These are phyloP conservation scores for Geotrichum histeridarum DNA, from an alignment of 1,139 yeast species.

Conservation along the genomic window DNA sequence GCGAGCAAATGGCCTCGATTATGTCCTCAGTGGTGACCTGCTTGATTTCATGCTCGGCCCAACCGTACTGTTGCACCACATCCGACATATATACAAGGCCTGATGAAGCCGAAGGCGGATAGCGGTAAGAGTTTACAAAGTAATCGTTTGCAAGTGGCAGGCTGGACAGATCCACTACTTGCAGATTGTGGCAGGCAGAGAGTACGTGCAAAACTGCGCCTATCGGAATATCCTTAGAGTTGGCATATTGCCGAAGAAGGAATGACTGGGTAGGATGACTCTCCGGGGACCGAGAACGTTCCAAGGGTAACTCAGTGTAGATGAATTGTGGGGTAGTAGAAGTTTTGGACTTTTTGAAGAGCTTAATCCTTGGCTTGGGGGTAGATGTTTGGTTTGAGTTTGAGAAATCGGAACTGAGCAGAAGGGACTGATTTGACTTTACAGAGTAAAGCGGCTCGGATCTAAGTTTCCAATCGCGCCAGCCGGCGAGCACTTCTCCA, in stretches of 20 bases:
- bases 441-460: constrained; percentile 56
- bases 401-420: too few species aligned
- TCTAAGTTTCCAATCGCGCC: constrained; percentile 85
- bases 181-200: constrained; percentile 26
- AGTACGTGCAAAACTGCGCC: constrained; percentile 31
- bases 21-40: constrained; percentile 24
- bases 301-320: too few species aligned
- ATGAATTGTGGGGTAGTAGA: too few species aligned
- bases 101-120: constrained; percentile 23
- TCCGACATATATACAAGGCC: constrained; percentile 30
- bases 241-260: constrained; percentile 24
- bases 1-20: constrained; percentile 22
- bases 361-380: too few species aligned
- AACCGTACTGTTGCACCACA: constrained; percentile 28
- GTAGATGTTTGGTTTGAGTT: neutral
- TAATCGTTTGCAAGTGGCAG: constrained; percentile 33
- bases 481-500: constrained; percentile 47
- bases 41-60: constrained; percentile 29
- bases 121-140: constrained; percentile 20
- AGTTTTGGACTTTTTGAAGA: too few species aligned
- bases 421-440: neutral
- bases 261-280: constrained; percentile 29
- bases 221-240: constrained; percentile 29
- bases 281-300: too few species aligned
- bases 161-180: constrained; percentile 26